Conservation (phyloP, 2,329 filamentous ascomycete species). For the Cercospora canescens region DNA sequence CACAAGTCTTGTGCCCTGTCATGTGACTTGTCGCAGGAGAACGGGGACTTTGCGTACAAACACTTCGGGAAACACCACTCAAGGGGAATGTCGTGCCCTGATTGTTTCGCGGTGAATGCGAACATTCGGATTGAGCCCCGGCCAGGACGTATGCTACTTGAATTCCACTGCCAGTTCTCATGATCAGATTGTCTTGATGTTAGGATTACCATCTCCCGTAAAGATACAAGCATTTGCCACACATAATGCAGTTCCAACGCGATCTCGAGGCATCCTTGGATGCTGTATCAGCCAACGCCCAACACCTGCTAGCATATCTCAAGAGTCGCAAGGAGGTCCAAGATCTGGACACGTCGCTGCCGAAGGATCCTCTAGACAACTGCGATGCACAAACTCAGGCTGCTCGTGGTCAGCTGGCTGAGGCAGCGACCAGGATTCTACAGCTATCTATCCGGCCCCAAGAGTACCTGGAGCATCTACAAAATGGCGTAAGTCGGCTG, state of each 20-base stretch:
- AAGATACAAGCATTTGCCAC: background rate
- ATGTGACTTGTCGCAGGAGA: background rate
- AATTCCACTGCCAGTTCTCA: background rate
- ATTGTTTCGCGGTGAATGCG: background rate
- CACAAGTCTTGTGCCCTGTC: background rate
- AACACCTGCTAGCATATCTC: conserved; percentile 3
- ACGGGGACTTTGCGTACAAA: background rate
- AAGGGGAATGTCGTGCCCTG: background rate
- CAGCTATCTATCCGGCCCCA: conserved; percentile 21
- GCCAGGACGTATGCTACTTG: background rate
- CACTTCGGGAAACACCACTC: background rate
- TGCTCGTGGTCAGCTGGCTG: conserved; percentile 15
- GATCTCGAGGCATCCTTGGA: conserved; percentile 8
- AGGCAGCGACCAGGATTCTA: conserved; percentile 23
- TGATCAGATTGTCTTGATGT: background rate
- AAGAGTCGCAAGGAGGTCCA: background rate
- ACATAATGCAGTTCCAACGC: conserved; percentile 7
- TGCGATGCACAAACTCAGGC: background rate
- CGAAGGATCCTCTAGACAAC: conserved; percentile 5
- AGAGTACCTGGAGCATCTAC: conserved; percentile 24
- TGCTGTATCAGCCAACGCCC: conserved; percentile 4
- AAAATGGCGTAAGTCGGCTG: conserved; percentile 16
- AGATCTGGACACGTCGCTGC: background rate
- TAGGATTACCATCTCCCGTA: background rate
- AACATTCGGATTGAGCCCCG: background rate